Evolutionary conservation across 495 filamentous ascomycete species (phyloP).

Genomic region (Hypoxylon lienhwacheense): DNA sequence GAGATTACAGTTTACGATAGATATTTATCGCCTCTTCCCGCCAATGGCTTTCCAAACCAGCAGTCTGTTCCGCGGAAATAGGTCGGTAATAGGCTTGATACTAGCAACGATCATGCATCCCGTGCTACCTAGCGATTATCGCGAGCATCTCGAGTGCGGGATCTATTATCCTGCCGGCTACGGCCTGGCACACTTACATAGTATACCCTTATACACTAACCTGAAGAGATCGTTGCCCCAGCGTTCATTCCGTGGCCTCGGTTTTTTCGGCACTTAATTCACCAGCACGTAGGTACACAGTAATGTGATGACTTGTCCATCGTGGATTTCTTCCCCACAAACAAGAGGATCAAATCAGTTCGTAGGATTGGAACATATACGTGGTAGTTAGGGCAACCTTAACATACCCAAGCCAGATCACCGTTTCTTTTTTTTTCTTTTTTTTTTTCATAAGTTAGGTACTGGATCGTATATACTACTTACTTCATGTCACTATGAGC

Average conservation of each 20-base stretch:
- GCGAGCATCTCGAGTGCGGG: background rate
- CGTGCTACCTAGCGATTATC: constrained; percentile 2
- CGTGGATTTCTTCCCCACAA: constrained; percentile 19
- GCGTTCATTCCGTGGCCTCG: constrained; percentile 15
- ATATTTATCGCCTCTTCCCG: no score
- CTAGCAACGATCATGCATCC: constrained; percentile 5
- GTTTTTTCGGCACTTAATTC: constrained; percentile 22
- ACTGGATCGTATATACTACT: no score
- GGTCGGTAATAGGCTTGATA: background rate
- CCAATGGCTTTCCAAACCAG: background rate
- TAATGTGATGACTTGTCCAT: no score
- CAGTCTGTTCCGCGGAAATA: constrained; percentile 3
- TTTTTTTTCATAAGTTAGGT: no score
- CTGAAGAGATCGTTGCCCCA: constrained; percentile 23
- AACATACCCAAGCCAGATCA: no score
- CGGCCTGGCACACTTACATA: constrained; percentile 18
- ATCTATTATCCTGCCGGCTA: constrained; percentile 16
- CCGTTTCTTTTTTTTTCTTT: no score
- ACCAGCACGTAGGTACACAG: background rate
- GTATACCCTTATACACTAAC: no score
- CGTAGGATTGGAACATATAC: no score
- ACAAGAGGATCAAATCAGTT: no score
- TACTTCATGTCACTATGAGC: no score
- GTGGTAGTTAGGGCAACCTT: no score
- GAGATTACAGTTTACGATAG: no score